These are phyloP conservation scores for Aphanomyces cochlioides DNA, from an alignment of 352 stramenopile genomes.

Conservation along the genomic window DNA sequence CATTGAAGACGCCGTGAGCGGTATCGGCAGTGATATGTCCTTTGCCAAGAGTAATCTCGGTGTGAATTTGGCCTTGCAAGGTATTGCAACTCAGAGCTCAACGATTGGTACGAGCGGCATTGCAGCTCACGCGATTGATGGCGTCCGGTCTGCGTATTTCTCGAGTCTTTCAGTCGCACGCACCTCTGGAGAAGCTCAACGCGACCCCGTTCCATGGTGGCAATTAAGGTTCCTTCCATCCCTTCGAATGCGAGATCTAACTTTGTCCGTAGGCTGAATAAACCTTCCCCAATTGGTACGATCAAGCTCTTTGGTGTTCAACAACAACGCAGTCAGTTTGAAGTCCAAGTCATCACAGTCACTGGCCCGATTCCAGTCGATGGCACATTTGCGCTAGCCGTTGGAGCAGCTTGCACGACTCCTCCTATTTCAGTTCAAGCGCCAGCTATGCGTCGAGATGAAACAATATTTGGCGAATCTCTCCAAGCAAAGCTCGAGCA, in stretches of 20 bases:
- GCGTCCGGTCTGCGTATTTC: slow-evolving; percentile 42
- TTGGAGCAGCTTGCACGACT: slow-evolving; percentile 27
- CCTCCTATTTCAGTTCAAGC: slow-evolving; percentile 50
- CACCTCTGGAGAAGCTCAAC: slow-evolving; percentile 35
- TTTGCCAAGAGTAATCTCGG: slow-evolving; percentile 49
- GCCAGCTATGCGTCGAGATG: slow-evolving; percentile 37
- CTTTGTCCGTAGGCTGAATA: slow-evolving; percentile 33
- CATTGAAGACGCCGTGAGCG: slow-evolving; percentile 39
- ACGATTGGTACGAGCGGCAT: slow-evolving; percentile 46
- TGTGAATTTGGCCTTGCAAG: slow-evolving; percentile 53
- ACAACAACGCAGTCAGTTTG: slow-evolving; percentile 15
- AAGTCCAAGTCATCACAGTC: slow-evolving; percentile 22
- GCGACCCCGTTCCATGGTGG: slow-evolving; percentile 54
- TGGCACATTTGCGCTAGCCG: slow-evolving; percentile 16
- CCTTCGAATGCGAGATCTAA: background rate
- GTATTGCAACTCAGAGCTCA: slow-evolving; percentile 62
- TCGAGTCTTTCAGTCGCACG: slow-evolving; percentile 50
- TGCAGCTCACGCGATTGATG: slow-evolving; percentile 67
- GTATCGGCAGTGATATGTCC: slow-evolving; percentile 63
- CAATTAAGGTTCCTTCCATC: slow-evolving; percentile 40
- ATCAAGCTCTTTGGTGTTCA: slow-evolving; percentile 34
- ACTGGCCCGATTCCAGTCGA: slow-evolving; percentile 9
- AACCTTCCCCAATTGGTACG: slow-evolving; percentile 46
- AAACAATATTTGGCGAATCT: slow-evolving; percentile 41
- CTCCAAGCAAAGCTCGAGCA: slow-evolving; percentile 53